Percentiles rank a stretch among this genome's conserved stretches.
Evolutionary conservation across 129 eudicot genomes (phyloP).

Genomic region (Artemisia annua): DNA sequence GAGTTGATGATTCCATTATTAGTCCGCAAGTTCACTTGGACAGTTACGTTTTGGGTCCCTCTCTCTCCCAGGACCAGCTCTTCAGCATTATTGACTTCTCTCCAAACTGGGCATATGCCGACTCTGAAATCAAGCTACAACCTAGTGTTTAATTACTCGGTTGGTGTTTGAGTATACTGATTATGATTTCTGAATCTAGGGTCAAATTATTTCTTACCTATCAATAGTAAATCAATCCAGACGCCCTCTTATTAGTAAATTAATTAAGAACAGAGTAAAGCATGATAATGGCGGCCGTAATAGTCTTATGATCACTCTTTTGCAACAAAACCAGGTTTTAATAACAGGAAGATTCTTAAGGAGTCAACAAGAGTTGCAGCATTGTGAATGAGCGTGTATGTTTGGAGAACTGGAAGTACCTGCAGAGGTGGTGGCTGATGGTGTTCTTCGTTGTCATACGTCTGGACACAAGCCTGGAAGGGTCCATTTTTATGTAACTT

Average conservation of each 20-base stretch:
- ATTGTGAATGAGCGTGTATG: constrained; percentile 92
- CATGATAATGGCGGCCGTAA: too few species aligned
- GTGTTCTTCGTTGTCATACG: constrained; percentile 83
- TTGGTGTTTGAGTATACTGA: not conserved
- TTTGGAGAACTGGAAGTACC: constrained; percentile 98
- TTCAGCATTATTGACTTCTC: constrained; percentile 87
- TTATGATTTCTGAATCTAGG: not conserved
- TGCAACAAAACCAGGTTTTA: constrained; percentile 51
- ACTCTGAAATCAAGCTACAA: constrained; percentile 68
- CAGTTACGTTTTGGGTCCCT: constrained; percentile 65
- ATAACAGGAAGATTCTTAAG: constrained; percentile 78
- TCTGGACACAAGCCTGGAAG: constrained; percentile 75
- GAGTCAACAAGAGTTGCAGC: constrained; percentile 66
- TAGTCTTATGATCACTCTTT: not conserved
- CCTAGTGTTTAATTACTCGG: constrained; percentile 4
- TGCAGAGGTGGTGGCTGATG: constrained; percentile 74
- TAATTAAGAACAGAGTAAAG: not conserved
- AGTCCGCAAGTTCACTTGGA: constrained; percentile 58
- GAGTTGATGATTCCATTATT: constrained; percentile 60
- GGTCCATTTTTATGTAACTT: constrained; percentile 87
- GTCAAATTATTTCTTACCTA: not conserved
- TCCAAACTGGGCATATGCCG: constrained; percentile 78
- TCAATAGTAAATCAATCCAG: not conserved
- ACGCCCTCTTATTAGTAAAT: constrained; percentile 1
- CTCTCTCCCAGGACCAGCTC: constrained; percentile 91